phyloP scores from a whole-genome alignment of 441 rosid species.

The Rhodomyrtus psidioides region DNA sequence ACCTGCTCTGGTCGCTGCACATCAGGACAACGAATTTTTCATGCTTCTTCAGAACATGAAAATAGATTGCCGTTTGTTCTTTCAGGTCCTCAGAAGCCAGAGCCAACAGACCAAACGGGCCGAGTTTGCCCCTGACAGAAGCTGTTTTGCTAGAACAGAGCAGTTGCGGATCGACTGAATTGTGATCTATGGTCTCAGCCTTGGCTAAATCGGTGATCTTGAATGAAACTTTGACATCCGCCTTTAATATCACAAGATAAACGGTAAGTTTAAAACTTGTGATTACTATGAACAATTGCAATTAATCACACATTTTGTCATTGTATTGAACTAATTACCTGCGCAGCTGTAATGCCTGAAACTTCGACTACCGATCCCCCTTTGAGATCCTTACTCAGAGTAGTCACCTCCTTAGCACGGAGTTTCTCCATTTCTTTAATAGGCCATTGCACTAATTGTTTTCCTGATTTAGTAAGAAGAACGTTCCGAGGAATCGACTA shows the following conservation, averaged over 20 bases:
- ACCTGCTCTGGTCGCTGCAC: constrained; percentile 8
- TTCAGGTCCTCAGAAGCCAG: neutral
- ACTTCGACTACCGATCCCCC: neutral
- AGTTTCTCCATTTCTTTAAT: constrained; percentile 2
- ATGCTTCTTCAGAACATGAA: neutral
- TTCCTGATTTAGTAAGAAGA: neutral
- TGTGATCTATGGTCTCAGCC: neutral
- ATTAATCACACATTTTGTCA: neutral
- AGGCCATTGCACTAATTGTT: constrained; percentile 8
- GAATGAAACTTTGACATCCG: neutral
- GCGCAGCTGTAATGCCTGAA: constrained; percentile 5
- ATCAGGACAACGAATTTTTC: neutral
- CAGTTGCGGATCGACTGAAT: neutral
- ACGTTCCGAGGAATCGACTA: neutral
- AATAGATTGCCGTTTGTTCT: neutral
- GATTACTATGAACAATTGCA: neutral
- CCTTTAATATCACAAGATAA: neutral
- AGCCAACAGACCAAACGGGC: neutral
- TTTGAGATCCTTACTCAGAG: neutral
- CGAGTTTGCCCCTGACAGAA: neutral
- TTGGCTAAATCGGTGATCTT: neutral
- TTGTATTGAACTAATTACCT: neutral
- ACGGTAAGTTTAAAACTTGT: neutral
- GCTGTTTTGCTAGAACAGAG: neutral
- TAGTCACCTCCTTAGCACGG: neutral